Evolutionary conservation across 2,329 filamentous ascomycete genomes (phyloP), one percentile per base, ranked within the genome.

Genomic region (Colletotrichum sp.): DNA sequence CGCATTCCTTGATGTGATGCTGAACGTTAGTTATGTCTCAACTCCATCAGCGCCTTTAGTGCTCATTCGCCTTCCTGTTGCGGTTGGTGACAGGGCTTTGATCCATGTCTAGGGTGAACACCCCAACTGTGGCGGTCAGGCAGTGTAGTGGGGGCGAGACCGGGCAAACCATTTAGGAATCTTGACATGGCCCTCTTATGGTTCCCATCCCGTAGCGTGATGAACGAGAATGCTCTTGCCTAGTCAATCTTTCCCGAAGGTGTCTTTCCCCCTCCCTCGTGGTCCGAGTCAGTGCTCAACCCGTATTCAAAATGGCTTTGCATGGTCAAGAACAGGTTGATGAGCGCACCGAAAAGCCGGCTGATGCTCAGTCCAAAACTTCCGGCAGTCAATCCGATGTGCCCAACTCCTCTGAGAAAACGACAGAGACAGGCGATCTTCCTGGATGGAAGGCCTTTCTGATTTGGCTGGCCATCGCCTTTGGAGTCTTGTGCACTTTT

Each of bases 401-500:
- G 18, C 36, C 55, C 15, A 28, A 28, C 1, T 2, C 16, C 12
- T n/a, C 55, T 3, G 28, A 5, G n/a, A 24, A n/a, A n/a, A 18
- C 6, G 4, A 0, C 7, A n/a, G 4, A 3, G 1, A 21, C 13
- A 8, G 69, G 49, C 2, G 44, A 30, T 15, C 32, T 75, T 2
- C 34, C 68, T 10, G 44, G 32, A n/a, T 71, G 59, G 67, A 75
- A 66, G 18, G 55, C 59, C 32, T 75, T 75, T 10, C 3, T 60
- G 15, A 62, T 75, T 16, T 75, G 72, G 72, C 10, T 57, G n/a
- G 68, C 68, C 3, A 26, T 75, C 15, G 8, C 72, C 15, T 69
- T 75, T 15, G 72, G 59, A 15, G 72, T 75, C 2, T 34, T 75
- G 7, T 75, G 72, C 39, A 75, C 72, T 1, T 75, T 75, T 15